These are phyloP conservation scores for Malus hybrid DNA, from an alignment of 331 rosid genomes.

Conservation along the genomic window DNA sequence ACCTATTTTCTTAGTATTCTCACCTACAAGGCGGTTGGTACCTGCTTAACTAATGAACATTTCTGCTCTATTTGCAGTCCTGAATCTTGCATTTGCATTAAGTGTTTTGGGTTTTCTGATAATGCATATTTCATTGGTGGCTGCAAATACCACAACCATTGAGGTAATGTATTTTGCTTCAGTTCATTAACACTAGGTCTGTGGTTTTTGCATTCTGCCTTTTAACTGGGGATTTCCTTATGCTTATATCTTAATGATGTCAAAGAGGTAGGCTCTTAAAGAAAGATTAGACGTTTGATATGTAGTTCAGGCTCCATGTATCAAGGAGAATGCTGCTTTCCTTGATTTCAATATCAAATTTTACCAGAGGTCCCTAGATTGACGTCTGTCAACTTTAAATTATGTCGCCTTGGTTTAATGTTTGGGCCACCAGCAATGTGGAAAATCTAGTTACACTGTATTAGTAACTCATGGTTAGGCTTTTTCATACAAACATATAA, in stretches of 20 bases:
- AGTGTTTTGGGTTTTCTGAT: slow-evolving; percentile 93
- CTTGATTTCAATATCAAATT: neutral
- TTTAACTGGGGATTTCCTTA: neutral
- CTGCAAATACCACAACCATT: slow-evolving; percentile 85
- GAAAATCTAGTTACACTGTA: neutral
- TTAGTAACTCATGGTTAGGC: neutral
- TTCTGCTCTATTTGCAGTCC: slow-evolving; percentile 47
- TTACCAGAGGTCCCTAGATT: neutral
- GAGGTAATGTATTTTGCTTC: slow-evolving; percentile 51
- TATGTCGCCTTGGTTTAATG: neutral
- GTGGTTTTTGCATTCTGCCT: neutral
- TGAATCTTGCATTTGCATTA: slow-evolving; percentile 88
- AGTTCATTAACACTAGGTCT: neutral
- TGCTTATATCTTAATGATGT: neutral
- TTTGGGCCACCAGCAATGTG: neutral
- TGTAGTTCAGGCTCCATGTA: neutral
- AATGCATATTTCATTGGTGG: slow-evolving; percentile 86
- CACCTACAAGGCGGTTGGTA: slow-evolving; percentile 6
- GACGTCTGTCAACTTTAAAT: neutral
- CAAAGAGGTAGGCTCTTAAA: neutral
- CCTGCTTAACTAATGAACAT: slow-evolving; percentile 18
- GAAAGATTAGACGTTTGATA: neutral
- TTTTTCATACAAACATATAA: neutral
- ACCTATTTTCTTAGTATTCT: neutral
- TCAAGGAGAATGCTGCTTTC: neutral